Evolutionary conservation across 75 land plant genomes (phyloP), one percentile per base, ranked within the genome.

Genomic region (Chamaecyparis obtusa): DNA sequence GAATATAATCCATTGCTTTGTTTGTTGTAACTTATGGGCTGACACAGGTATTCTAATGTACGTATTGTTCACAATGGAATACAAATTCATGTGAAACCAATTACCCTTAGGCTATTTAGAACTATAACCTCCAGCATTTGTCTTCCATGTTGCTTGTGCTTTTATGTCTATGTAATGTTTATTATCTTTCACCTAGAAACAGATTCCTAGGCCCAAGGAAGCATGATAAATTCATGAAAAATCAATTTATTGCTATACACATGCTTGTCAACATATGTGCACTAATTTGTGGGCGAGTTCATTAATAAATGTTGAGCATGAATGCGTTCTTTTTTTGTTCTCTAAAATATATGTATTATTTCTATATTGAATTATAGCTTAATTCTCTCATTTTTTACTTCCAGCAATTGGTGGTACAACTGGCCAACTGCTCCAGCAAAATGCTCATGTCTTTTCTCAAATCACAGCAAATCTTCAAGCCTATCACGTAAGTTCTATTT

Each of bases 401-500:
- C 84, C 96, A 97, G 99, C 91, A 78, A 95, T 97, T 89, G 99
- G 99, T 75, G 99, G 99, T 35, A 86, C 89, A 36, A 93, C 95
- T 24, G 99, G 99, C 85, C 93, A 96, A 85, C 89, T 97, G 41
- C 93, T 97, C 84, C 96, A 97, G 87, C 93, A 94, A 86, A 97
- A 93, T 89, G 89, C 92, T 37, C 96, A 95, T 56, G 92, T 90
- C 54, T 90, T 94, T 72, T 91, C 49, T 80, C 95, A 97, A 84
- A 96, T 97, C 86, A 89, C 95, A 84, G 90, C 91, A 60, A 97
- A 97, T 90, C 87, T 97, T 87, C 88, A 93, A 14, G 43, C 94
- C 46, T 88, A 84, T 49, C 85, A 84, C 41, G 85, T 84, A 84
- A 55, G n/a, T 84, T 44, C 56, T 84, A 11, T n/a, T 39, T 39